Evolutionary conservation across 345 rosid species (phyloP), one percentile per base, ranked within the genome.

Genomic region (Syzygium oleosum): DNA sequence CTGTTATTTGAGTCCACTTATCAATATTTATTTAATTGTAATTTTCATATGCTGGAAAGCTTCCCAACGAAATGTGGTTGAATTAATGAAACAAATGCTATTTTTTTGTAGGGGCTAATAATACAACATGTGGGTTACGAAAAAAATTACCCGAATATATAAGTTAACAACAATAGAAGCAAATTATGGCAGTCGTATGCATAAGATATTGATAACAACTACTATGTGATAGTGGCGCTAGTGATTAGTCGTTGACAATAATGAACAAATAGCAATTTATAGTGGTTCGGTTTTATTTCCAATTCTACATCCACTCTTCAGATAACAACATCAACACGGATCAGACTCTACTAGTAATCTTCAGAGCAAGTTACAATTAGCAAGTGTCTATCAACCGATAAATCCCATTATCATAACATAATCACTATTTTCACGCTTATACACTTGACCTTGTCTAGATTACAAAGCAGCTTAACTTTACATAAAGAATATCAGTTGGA

Each of bases 301-400:
- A 25, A 58, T 0, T 0, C 0, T 58, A 11, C 4, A 0, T 58
- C 0, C 27, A 25, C 0, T 25, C 0, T 25, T 2, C 0, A 58
- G 0, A 58, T 58, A 25, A 25, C 1, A 58, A 25, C 5, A 13
- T 11, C 12, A 58, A 1, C 1, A 0, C 0, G 1, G 3, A 29
- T 25, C 12, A 1, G 12, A 58, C 27, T 58, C 27, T 14, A 25
- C 12, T 25, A 58, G 12, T 2, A 56, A 43, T 43, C 46, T 56
- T 56, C 6, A 56, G 0, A 1, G 13, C 2, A 56, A 56, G 61
- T 56, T 23, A 56, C 61, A 9, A 23, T 56, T 2, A 56, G 10
- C 12, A 23, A 56, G 61, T 56, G 12, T 23, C 61, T 23, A 56
- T 56, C n/a, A 56, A 56, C 0, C 0, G 0, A 56, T 56, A 56